Percentiles rank a stretch among this genome's conserved stretches.
Conservation (phyloP, 1,284 basidiomycete genomes). For the Waitea zeae region DNA sequence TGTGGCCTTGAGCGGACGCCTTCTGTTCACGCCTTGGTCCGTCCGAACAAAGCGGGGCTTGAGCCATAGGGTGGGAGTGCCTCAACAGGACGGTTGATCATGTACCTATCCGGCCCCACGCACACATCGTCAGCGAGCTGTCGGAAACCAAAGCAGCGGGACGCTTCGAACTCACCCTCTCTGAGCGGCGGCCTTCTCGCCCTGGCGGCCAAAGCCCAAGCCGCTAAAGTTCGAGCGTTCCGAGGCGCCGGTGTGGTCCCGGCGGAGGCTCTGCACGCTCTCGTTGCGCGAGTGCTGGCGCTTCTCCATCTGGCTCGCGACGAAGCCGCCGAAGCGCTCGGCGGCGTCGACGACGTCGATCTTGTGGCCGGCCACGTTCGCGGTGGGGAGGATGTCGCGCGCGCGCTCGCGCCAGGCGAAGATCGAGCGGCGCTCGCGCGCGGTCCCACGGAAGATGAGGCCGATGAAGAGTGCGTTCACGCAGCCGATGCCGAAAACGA, state of each 20-base stretch:
- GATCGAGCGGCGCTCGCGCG: slow-evolving; percentile 43
- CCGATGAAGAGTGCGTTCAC: slow-evolving; percentile 66
- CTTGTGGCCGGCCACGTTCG: slow-evolving; percentile 10
- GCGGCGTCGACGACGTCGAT: slow-evolving; percentile 9
- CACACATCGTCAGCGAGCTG: too few relatives aligned
- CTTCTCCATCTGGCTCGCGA: slow-evolving; percentile 8
- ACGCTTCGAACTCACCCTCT: slow-evolving; percentile 33
- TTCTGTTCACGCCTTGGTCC: too few relatives aligned
- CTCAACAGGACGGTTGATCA: too few relatives aligned
- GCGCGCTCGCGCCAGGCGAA: slow-evolving; percentile 39
- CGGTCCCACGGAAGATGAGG: slow-evolving; percentile 49
- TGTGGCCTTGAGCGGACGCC: too few relatives aligned
- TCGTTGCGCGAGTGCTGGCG: background rate
- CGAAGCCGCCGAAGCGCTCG: slow-evolving; percentile 13
- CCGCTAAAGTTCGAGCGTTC: slow-evolving; percentile 14
- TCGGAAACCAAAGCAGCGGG: too few relatives aligned
- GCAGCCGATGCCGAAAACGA: slow-evolving; percentile 73
- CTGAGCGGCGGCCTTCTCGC: slow-evolving; percentile 50
- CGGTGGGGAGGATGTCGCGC: slow-evolving; percentile 36
- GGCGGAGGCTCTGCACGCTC: background rate
- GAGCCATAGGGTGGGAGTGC: too few relatives aligned
- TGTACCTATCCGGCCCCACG: too few relatives aligned
- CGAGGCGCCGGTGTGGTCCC: background rate
- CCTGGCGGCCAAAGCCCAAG: slow-evolving; percentile 63
- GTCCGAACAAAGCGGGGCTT: too few relatives aligned